Base-by-base conservation (phyloP, 345 rosid genomes). In the Cardamine resedifolia region DNA sequence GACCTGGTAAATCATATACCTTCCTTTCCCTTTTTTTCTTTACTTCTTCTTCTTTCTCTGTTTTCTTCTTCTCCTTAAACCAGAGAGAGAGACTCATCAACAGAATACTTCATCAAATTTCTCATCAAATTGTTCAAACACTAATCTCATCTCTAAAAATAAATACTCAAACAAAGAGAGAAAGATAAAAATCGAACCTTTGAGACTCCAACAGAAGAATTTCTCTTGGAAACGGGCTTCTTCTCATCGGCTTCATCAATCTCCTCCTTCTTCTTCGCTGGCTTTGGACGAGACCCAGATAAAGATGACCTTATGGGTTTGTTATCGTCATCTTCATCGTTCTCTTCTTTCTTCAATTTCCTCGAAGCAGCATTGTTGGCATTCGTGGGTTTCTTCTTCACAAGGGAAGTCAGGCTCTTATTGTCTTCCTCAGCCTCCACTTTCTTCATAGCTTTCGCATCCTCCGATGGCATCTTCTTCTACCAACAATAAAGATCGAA, bases 1-100 rank as follows among this genome's bases (percentile, higher is more conserved):
- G 99, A 66, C 98, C 97, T 55, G 96, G 96, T 79, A 96, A 81
- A 76, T 82, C 85, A 71, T 80, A 96, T 3, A 90, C 89, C 79
- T 90, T 92, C 85, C 10, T 96, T 84, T 81, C 96, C 77, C 66
- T 89, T 84, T 82, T 90, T 80, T 81, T 83, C 80, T 78, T 84
- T 21, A 61, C 65, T 67, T 80, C 83, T 43, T 1, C 86, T 72
- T 66, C 80, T 33, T 75, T 74, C 72, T 68, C 70, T 63, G 76
- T 69, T 71, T 81, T 83, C 84, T 83, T 89, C 74, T 78, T 83
- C 63, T 75, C 71, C 82, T 71, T 53, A 0, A 56, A 38, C 45
- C 60, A 55, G 3, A 69, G 4, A 69, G 4, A 69, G 20, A 58
- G 55, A 18, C 16, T 24, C 45, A 66, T 28, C 73, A 78, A 34